phyloP scores from a whole-genome alignment of 1,284 basidiomycete species.

The Thecaphora frezii region DNA sequence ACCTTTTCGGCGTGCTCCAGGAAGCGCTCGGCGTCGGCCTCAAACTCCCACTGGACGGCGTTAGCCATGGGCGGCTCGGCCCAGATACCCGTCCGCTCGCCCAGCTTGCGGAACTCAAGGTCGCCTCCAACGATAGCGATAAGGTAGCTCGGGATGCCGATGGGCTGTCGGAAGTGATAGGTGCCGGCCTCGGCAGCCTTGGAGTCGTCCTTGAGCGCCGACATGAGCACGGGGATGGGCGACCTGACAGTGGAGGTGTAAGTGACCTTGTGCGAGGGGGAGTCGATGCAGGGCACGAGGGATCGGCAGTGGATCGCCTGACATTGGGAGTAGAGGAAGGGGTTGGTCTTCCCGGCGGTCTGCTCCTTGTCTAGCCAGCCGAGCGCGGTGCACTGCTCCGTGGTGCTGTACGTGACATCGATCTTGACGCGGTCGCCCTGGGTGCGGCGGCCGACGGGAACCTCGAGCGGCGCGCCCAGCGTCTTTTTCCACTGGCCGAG shows the following conservation, averaged over 20 bases:
- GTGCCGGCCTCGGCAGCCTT: conserved; percentile 17
- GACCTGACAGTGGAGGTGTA: conserved; percentile 51
- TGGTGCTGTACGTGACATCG: conserved; percentile 65
- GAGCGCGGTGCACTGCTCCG: conserved; percentile 77
- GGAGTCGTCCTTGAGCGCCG: conserved; percentile 47
- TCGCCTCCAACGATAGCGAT: conserved; percentile 57
- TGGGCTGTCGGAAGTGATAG: conserved; percentile 53
- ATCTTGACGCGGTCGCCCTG: conserved; percentile 43
- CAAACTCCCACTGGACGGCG: conserved; percentile 57
- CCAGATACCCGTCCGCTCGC: conserved; percentile 55
- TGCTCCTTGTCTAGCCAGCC: conserved; percentile 92
- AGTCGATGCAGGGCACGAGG: conserved; percentile 51
- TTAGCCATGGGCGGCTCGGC: conserved; percentile 54
- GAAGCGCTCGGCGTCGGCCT: conserved; percentile 55
- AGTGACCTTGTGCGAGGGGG: conserved; percentile 56
- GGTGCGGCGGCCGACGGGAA: conserved; percentile 55
- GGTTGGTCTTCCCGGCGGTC: conserved; percentile 74
- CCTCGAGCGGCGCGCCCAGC: conserved; percentile 60
- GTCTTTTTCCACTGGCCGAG: conserved; percentile 62
- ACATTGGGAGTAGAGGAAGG: conserved; percentile 90
- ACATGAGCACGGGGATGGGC: conserved; percentile 55
- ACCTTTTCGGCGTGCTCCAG: conserved; percentile 53
- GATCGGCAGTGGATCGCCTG: conserved; percentile 66
- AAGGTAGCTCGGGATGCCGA: conserved; percentile 55
- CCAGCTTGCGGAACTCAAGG: conserved; percentile 51